Evolutionary conservation across 371 early-diverging fungal species (phyloP), one percentile per base, ranked within the genome.

Genomic region (Phascolomyces articulosus): DNA sequence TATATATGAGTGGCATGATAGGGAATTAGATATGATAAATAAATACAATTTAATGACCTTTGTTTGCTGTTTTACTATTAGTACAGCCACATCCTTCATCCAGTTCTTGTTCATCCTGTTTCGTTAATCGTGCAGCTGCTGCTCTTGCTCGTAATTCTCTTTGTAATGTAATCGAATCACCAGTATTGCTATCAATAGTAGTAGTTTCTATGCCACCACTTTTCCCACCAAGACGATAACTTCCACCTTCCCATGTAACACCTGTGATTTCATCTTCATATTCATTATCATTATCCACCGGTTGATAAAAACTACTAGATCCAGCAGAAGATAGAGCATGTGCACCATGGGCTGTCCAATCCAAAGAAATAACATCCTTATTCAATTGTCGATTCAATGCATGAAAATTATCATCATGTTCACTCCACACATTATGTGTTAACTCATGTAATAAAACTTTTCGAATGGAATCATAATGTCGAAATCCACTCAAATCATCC

Each of bases 361-460:
- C 87, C 55, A 90, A 62, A 24, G 73, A 72, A 15, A 88, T 76
- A 0, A 90, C 89, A 59, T 94, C 92, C 65, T 85, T 84, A 64
- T 91, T 93, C 21, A 93, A 79, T 64, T 91, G 84, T 51, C 94
- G 81, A 66, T 94, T 91, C 9, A 96, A 77, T 7, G 80, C 79
- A 72, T 93, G 93, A 69, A 96, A 96, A 27, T 87, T 78, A 16
- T 87, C 87, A 67, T 93, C 93, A 56, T 96, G 97, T 10, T 88
- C 93, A 16, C 79, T 65, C 83, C 88, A 90, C 53, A 77, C 90
- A 76, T 90, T 94, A 63, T 97, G 97, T 0, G 95, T 85, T 10
- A 97, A 84, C 73, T 97, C 97, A 67, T 97, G 97, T 62, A 96
- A 69, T 29, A 97, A 69, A 18, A 95, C 95, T 58, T 85, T 86